A percentile compares a stretch with the other conserved stretches of the same genome.
These are phyloP conservation scores for Curvularia verruculosa DNA, from an alignment of 2,329 filamentous ascomycete species.

Conservation along the genomic window DNA sequence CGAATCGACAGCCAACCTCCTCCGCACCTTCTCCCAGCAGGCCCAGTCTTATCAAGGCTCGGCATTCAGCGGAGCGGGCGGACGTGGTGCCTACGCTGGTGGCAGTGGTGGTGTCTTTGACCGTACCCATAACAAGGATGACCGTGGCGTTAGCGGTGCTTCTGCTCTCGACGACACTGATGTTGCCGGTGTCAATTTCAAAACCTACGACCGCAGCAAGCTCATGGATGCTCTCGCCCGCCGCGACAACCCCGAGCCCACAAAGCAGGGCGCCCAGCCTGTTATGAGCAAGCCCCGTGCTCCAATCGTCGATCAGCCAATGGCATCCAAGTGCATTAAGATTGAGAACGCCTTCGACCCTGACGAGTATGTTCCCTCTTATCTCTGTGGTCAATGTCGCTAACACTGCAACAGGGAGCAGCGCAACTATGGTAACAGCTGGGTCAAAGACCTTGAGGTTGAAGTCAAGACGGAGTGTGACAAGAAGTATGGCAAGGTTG, in stretches of 20 bases:
- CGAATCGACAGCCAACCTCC: conserved; percentile 89
- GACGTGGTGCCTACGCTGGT: conserved; percentile 81
- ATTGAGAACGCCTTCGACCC: conserved; percentile 96
- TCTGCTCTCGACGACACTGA: conserved; percentile 97
- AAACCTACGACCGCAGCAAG: conserved; percentile 97
- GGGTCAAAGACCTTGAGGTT: conserved; percentile 92
- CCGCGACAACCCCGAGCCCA: conserved; percentile 74
- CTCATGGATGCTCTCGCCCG: conserved; percentile 98
- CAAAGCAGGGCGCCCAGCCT: conserved; percentile 28
- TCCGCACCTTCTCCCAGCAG: conserved; percentile 83
- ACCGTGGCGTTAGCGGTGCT: conserved; percentile 84
- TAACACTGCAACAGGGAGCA: conserved; percentile 37
- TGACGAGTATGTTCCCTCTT: conserved; percentile 71
- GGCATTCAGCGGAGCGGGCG: conserved; percentile 86
- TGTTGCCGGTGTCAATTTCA: conserved; percentile 98
- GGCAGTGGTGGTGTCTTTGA: conserved; percentile 77
- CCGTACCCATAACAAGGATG: conserved; percentile 84
- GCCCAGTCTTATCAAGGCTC: conserved; percentile 77
- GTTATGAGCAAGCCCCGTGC: conserved; percentile 75
- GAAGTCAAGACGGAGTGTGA: conserved; percentile 94
- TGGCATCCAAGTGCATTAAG: conserved; percentile 91
- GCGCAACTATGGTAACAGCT: conserved; percentile 51
- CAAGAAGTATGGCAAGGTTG: conserved; percentile 93
- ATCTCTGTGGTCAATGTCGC: background rate
- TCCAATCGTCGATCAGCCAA: conserved; percentile 76